Conservation (phyloP, 768 basidiomycete genomes). For the Suillus variegatus region DNA sequence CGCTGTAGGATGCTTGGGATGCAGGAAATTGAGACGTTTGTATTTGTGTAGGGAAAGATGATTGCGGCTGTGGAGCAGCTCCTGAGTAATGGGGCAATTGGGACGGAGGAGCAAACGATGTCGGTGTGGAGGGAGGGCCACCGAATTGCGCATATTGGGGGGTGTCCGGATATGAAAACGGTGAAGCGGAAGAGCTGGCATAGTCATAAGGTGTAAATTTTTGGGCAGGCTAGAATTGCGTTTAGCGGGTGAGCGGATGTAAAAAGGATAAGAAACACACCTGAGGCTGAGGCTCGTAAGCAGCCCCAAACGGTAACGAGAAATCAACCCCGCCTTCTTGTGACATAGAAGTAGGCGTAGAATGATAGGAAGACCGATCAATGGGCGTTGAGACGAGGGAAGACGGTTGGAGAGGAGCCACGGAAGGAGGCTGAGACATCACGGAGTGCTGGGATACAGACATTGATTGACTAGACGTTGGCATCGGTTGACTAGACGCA, state of each 20-base stretch:
- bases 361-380: conserved; percentile 3
- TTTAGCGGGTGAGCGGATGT: not conserved
- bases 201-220: conserved; percentile 1
- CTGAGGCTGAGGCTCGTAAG: conserved; percentile 19
- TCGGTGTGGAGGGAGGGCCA: not conserved
- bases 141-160: conserved; percentile 1
- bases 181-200: not conserved
- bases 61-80: not conserved
- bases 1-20: not conserved
- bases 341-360: conserved; percentile 2
- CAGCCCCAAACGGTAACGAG: conserved; percentile 22
- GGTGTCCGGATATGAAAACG: not conserved
- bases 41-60: not conserved
- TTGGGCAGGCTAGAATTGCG: not conserved
- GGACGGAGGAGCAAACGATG: not conserved
- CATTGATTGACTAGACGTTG: not conserved
- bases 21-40: not conserved
- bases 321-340: conserved; percentile 23
- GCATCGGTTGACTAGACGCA: conserved; percentile 9
- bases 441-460: not conserved
- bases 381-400: conserved; percentile 9
- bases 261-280: not conserved
- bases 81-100: not conserved
- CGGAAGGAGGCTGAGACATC: not conserved
- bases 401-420: not conserved